These are phyloP conservation scores for Ceratocystiopsis brevicomis DNA, from an alignment of 2,329 filamentous ascomycete genomes.

Conservation along the genomic window DNA sequence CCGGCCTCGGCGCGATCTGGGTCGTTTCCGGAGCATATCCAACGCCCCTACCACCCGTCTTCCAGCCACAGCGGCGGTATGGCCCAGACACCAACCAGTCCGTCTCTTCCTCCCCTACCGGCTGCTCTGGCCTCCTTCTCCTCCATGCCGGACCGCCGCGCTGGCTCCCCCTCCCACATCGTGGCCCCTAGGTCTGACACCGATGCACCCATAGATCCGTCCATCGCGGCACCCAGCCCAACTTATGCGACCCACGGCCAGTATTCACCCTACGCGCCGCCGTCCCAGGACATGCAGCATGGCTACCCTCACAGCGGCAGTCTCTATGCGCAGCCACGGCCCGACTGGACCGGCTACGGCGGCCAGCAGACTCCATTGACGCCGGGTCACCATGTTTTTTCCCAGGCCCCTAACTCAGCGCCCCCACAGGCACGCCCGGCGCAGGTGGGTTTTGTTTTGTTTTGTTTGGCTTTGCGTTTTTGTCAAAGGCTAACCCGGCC, in stretches of 20 bases:
- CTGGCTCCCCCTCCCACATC: slow-evolving; percentile 38
- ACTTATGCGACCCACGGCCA: slow-evolving; percentile 53
- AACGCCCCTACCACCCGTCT: slow-evolving; percentile 66
- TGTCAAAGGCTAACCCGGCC: slow-evolving; percentile 1
- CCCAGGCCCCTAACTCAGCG: slow-evolving; percentile 34
- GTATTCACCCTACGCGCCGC: slow-evolving; percentile 74
- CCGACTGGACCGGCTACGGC: slow-evolving; percentile 55
- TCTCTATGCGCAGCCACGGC: slow-evolving; percentile 51
- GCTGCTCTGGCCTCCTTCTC: slow-evolving; percentile 70
- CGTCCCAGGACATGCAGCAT: slow-evolving; percentile 72
- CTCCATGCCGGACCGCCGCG: slow-evolving; percentile 40
- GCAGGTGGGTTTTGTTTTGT: slow-evolving; percentile 31
- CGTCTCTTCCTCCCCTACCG: slow-evolving; percentile 40
- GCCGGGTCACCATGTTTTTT: slow-evolving; percentile 34
- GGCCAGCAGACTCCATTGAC: slow-evolving; percentile 32
- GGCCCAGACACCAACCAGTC: slow-evolving; percentile 95
- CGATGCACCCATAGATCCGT: slow-evolving; percentile 98
- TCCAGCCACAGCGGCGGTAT: slow-evolving; percentile 67
- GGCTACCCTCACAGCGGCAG: slow-evolving; percentile 45
- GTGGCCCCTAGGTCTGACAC: slow-evolving; percentile 59
- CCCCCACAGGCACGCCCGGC: slow-evolving; percentile 35
- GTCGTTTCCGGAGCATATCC: slow-evolving; percentile 74
- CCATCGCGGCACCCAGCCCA: slow-evolving; percentile 82
- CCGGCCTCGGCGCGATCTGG: slow-evolving; percentile 59
- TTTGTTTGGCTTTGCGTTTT: too few relatives aligned